phyloP scores from a whole-genome alignment of 2,329 filamentous ascomycete species.

The Botrytis deweyae region DNA sequence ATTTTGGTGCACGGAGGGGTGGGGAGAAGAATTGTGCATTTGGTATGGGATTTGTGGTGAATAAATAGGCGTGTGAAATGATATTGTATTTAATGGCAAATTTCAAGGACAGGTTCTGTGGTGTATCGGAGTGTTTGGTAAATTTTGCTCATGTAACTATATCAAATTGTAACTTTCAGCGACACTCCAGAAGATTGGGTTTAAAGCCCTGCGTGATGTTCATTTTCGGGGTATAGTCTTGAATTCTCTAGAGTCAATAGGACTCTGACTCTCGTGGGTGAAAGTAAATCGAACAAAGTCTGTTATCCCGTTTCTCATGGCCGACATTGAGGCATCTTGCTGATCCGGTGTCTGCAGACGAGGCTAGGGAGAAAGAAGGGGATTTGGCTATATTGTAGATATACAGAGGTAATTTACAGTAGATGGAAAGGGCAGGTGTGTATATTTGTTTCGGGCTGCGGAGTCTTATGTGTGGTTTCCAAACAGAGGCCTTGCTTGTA shows the following conservation, averaged over 20 bases:
- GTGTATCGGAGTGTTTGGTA: neutral
- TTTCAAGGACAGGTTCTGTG: neutral
- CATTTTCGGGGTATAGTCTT: accelerated
- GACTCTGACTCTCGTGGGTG: accelerated
- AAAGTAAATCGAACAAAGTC: neutral
- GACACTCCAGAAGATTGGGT: neutral
- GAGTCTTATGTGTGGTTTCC: neutral
- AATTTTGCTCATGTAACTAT: neutral
- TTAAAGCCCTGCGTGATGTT: neutral
- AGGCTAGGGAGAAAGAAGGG: neutral
- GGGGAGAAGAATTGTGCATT: neutral
- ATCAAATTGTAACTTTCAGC: neutral
- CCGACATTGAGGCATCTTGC: neutral
- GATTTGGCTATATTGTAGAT: neutral
- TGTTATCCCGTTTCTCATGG: neutral
- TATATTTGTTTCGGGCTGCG: neutral
- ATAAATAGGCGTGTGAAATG: neutral
- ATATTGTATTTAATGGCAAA: neutral
- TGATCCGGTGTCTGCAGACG: neutral
- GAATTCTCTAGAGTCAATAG: neutral
- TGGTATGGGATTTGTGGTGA: neutral
- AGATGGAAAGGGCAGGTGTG: neutral
- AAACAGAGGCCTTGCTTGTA: neutral
- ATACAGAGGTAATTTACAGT: neutral
- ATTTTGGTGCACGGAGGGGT: neutral